Base-by-base conservation (phyloP, 371 early-diverging fungal genomes). In the Zancudomyces culisetae region DNA sequence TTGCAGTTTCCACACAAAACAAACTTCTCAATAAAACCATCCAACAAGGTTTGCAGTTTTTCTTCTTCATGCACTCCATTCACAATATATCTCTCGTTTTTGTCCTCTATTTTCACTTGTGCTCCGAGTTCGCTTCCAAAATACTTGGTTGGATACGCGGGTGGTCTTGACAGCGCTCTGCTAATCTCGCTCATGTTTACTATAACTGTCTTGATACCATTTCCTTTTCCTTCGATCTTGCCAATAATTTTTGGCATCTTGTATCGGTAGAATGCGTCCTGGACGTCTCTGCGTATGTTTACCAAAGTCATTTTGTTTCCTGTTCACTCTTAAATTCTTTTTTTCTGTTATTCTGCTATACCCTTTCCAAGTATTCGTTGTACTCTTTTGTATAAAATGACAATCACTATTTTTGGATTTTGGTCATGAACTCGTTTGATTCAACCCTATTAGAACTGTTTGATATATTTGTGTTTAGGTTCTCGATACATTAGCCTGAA, bases 141-240 rank as follows among this genome's bases (percentile, higher is more conserved):
- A 74, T 74, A 96, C 72, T 95, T 94, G 51, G 90, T 82, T 41
- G 87, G 80, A 56, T 87, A 88, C 20, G 83, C 69, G 24, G 95
- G 88, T 29, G 95, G 92, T 49, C 99, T 84, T 58, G 77, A 74
- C 29, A 99, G 79, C 39, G 98, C 80, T 53, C 81, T 81, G 13
- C 89, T 85, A 56, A 99, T 84, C 57, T 96, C 96, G 39, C 83
- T 63, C 85, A 99, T 90, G 77, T 99, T 99, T 45, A 88, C 85
- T 58, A 99, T 76, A 42, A 97, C 91, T 22, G 99, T 99, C 70
- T 98, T 98, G 71, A 94, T 96, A 58, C 98, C 96, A 72, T 98
- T 98, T 48, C 97, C 97, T 70, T 84, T 89, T 55, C 98, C 98
- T 72, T 99, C 98, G 55, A 94, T 80, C 77, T 87, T 94, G 56